Evolutionary conservation across 2,329 filamentous ascomycete genomes (phyloP).

Genomic region (Aspergillus sp.): DNA sequence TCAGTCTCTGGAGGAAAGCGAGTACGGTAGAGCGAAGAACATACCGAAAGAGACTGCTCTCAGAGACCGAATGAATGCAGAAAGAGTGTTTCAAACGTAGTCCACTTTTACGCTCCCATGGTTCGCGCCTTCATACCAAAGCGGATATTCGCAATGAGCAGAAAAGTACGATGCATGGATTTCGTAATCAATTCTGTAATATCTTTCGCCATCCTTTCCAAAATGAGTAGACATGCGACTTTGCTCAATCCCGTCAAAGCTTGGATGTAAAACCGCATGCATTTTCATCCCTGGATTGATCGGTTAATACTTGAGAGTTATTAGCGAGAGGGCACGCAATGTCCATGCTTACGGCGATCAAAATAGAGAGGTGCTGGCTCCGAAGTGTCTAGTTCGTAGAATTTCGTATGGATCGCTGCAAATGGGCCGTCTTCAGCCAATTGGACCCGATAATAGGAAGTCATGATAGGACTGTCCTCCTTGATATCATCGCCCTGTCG

Average conservation of each 20-base stretch:
- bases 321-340: neutral
- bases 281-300: slow-evolving; percentile 14
- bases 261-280: slow-evolving; percentile 14
- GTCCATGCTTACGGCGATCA: slow-evolving; percentile 10
- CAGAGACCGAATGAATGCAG: no score
- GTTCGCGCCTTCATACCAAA: slow-evolving; percentile 17
- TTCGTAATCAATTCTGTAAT: slow-evolving; percentile 15
- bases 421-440: neutral
- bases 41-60: no score
- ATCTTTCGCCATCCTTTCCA: slow-evolving; percentile 8
- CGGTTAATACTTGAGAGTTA: neutral
- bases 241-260: slow-evolving; percentile 12
- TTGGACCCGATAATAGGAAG: neutral
- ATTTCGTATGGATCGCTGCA: neutral
- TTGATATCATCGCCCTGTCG: slow-evolving; percentile 18
- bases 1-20: no score
- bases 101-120: slow-evolving; percentile 19
- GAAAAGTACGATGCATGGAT: slow-evolving; percentile 20
- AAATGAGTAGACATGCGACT: slow-evolving; percentile 3
- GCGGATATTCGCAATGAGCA: slow-evolving; percentile 18
- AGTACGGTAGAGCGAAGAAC: no score
- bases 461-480: slow-evolving; percentile 11
- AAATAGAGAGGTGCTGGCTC: slow-evolving; percentile 6
- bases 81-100: slow-evolving; percentile 12
- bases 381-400: slow-evolving; percentile 12